These are phyloP conservation scores for Coemansia sp. DNA, from an alignment of 192 early-diverging fungal species.

Conservation along the genomic window DNA sequence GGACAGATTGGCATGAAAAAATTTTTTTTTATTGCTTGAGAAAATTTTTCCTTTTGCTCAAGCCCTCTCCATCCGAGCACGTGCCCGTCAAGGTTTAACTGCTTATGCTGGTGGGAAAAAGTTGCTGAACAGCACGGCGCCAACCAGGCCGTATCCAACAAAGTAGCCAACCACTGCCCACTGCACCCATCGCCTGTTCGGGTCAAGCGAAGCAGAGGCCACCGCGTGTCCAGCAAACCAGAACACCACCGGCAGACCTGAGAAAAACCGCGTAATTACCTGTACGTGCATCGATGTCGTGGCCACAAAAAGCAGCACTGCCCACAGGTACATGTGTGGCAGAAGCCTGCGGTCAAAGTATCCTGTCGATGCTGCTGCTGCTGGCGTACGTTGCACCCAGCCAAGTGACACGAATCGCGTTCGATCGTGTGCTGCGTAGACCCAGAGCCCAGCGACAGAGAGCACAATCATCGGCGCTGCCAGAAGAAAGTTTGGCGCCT, in stretches of 20 bases:
- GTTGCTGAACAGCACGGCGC: conserved; percentile 79
- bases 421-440: conserved; percentile 58
- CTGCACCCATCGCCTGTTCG: conserved; percentile 10
- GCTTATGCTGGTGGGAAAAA: conserved; percentile 26
- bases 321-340: conserved; percentile 72
- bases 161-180: conserved; percentile 62
- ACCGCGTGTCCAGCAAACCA: conserved; percentile 73
- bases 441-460: conserved; percentile 60
- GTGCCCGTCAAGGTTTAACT: background rate
- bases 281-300: conserved; percentile 86
- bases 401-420: conserved; percentile 63
- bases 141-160: conserved; percentile 72
- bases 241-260: conserved; percentile 73
- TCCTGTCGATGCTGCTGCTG: background rate
- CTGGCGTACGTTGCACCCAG: conserved; percentile 9
- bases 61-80: background rate
- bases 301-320: conserved; percentile 60
- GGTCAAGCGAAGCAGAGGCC: background rate
- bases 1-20: background rate
- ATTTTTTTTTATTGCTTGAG: background rate
- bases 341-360: conserved; percentile 34
- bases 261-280: conserved; percentile 83
- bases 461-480: conserved; percentile 76
- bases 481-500: conserved; percentile 90
- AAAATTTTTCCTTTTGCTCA: background rate